A percentile compares a stretch with the other conserved stretches of the same genome.
These are phyloP conservation scores for Coemansia sp. DNA, from an alignment of 371 early-diverging fungal species.

Conservation along the genomic window DNA sequence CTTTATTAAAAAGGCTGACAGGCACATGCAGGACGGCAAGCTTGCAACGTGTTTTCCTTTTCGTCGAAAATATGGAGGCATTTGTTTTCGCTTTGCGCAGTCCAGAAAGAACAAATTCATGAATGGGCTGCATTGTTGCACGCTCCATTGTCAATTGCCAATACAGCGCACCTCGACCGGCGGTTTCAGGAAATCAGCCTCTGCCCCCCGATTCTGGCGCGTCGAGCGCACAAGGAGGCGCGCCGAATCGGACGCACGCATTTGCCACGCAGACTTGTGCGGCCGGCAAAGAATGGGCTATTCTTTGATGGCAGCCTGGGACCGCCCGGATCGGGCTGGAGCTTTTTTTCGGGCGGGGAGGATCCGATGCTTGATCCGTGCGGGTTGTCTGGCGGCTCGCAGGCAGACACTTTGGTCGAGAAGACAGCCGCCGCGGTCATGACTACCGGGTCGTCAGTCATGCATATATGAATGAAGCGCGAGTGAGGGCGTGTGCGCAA, in stretches of 20 bases:
- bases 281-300: too few species aligned
- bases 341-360: too few species aligned
- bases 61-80: background rate
- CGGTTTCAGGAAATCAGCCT: conserved; percentile 11
- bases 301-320: too few species aligned
- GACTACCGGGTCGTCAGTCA: background rate
- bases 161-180: background rate
- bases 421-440: too few species aligned
- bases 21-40: conserved; percentile 2
- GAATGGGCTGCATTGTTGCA: conserved; percentile 2
- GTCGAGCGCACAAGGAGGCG: too few species aligned
- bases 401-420: too few species aligned
- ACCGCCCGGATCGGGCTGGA: too few species aligned
- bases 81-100: background rate
- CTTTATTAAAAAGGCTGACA: background rate
- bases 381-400: too few species aligned
- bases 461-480: conserved; percentile 5
- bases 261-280: too few species aligned
- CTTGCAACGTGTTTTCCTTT: background rate
- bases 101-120: background rate
- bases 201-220: background rate
- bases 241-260: too few species aligned
- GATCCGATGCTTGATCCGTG: too few species aligned
- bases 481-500: conserved; percentile 2
- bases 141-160: background rate